These are phyloP conservation scores for Rhodotorula taiwanensis DNA, from an alignment of 768 basidiomycete species.

Conservation along the genomic window DNA sequence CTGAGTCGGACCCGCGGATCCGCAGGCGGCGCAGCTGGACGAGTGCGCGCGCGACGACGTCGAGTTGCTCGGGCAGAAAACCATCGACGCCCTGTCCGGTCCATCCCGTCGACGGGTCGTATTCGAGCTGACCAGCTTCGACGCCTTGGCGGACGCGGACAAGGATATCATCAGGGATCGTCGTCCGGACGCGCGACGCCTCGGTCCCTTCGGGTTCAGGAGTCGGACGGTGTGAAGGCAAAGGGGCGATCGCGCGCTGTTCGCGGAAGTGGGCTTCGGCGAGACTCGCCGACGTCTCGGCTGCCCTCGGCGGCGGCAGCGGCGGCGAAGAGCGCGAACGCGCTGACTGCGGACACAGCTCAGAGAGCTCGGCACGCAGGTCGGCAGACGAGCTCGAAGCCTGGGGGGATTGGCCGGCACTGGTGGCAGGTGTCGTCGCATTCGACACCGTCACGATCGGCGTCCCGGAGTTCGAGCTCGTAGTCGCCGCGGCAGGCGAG, in stretches of 20 bases:
- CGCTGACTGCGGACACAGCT: not conserved
- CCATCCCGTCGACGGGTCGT: no score
- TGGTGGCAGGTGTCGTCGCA: constrained; percentile 8
- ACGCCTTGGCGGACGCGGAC: no score
- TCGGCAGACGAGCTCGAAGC: no score
- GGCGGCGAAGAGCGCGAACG: not conserved
- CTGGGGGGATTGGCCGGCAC: not conserved
- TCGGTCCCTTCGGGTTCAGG: no score
- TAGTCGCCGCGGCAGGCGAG: not conserved
- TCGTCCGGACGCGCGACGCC: no score
- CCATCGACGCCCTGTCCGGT: no score
- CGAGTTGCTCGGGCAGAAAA: no score
- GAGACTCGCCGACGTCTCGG: constrained; percentile 5
- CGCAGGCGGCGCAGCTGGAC: no score
- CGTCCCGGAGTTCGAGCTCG: not conserved
- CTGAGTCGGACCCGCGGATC: no score
- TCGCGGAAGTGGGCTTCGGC: constrained; percentile 11
- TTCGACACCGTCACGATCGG: constrained; percentile 7
- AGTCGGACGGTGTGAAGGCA: not conserved
- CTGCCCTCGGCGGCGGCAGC: no score
- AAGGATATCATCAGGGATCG: not conserved
- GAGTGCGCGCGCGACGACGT: no score
- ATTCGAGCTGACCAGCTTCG: no score
- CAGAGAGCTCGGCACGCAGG: not conserved
- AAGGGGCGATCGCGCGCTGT: constrained; percentile 14